Base-by-base conservation (phyloP, 1,284 basidiomycete species). In the Fomitopsis pinicola region DNA sequence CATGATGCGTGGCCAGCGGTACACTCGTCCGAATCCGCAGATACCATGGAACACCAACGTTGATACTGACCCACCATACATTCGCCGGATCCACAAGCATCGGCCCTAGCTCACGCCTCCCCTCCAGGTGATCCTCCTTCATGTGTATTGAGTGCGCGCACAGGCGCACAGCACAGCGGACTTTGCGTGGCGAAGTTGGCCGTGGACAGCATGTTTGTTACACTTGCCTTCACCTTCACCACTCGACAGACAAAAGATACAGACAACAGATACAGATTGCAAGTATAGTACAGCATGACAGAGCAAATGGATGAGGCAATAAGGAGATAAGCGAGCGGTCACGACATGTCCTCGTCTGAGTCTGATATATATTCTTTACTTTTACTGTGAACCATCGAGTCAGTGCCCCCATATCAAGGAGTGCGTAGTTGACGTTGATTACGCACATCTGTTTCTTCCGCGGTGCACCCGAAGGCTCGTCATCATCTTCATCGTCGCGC, bases 321-420 rank as follows among this genome's bases (percentile, higher is more conserved):
- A 17, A 22, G 14, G 9, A 50, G 14, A 50, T 30, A 12, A 30
- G 22, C 12, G 26, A 33, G n/a, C 36, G 52, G 36, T 54, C 52
- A 59, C 58, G 77, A 72, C 78, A 79, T 86, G 62, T 89, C 88
- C 53, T 90, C 88, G 69, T 92, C 90, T 4, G 89, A 89, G 71
- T 91, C 88, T 4, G 88, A 89, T 56, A 92, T 82, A 68, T 85
- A 82, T 68, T 87, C 90, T 72, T 90, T 91, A 71, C 88, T 91
- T 78, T 91, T 92, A 69, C 90, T 92, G 63, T 52, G 38, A 59
- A 10, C 40, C 19, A 56, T 61, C 56, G 4, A 56, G 5, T 44
- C 26, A 26, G 19, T 7, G 10, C 62, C 22, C 62, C 50, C 50
- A 15, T 22, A 63, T 4, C 53, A 22, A 35, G 50, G 30, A 15